A percentile compares a stretch with the other conserved stretches of the same genome.
phyloP scores from a whole-genome alignment of 495 filamentous ascomycete species.

The Delitschia confertaspora region DNA sequence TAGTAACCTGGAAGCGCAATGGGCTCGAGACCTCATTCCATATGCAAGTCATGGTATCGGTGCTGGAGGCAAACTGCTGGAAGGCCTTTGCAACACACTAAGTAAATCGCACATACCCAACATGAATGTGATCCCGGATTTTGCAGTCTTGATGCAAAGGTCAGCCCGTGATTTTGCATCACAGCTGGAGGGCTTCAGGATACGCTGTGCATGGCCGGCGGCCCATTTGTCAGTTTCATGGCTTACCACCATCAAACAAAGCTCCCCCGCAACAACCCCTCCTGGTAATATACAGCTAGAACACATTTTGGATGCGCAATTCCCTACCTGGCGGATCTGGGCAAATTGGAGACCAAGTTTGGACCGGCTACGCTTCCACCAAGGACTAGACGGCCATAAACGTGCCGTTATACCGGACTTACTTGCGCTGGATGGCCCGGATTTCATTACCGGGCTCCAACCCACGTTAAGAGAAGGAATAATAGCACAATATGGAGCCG shows the following conservation, averaged over 20 bases:
- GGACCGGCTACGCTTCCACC: conserved; percentile 5
- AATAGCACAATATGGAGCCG: conserved; percentile 8
- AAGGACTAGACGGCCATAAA: conserved; percentile 3
- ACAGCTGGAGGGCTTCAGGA: conserved; percentile 19
- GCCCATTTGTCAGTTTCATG: conserved; percentile 9
- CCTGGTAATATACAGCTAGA: conserved; percentile 5
- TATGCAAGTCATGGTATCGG: conserved; percentile 11
- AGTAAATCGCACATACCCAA: conserved; percentile 1
- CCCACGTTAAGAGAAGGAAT: conserved; percentile 14
- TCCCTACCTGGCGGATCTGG: conserved; percentile 21
- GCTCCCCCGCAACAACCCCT: conserved; percentile 5
- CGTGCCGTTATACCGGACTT: conserved; percentile 15
- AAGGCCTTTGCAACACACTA: conserved; percentile 9
- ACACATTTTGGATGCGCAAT: conserved; percentile 13
- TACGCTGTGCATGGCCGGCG: conserved; percentile 12
- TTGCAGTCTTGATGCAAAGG: conserved; percentile 5
- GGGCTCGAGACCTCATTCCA: conserved; percentile 14
- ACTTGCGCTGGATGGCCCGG: conserved; percentile 22
- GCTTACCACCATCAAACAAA: conserved; percentile 7
- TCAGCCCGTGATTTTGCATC: conserved; percentile 15
- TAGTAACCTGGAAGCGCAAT: conserved; percentile 19
- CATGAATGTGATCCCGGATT: conserved; percentile 16
- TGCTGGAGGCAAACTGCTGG: conserved; percentile 13
- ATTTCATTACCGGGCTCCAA: conserved; percentile 15
- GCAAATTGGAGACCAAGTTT: conserved; percentile 20